Conservation (phyloP, 2,329 filamentous ascomycete species). For the Xylariales sp. region DNA sequence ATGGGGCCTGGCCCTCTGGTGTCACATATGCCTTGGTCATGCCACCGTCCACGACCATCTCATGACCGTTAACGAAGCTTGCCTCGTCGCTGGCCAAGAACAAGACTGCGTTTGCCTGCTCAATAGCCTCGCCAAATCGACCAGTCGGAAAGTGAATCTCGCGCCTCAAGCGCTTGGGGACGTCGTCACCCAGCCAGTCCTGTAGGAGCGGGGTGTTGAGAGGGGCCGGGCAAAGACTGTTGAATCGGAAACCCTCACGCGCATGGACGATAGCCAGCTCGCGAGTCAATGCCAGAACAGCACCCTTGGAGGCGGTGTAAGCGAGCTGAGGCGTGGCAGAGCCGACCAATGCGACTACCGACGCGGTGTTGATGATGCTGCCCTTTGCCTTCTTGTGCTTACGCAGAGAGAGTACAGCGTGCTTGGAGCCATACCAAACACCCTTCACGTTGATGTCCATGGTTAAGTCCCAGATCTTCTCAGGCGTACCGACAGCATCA, state of each 20-base stretch:
- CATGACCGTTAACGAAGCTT: constrained; percentile 84
- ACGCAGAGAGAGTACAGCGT: constrained; percentile 77
- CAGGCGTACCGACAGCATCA: constrained; percentile 77
- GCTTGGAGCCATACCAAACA: constrained; percentile 95
- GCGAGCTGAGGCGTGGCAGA: constrained; percentile 85
- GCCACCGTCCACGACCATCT: constrained; percentile 93
- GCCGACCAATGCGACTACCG: constrained; percentile 81
- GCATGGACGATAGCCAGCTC: constrained; percentile 92
- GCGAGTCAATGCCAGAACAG: constrained; percentile 82
- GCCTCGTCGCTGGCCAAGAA: constrained; percentile 86
- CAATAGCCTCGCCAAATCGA: constrained; percentile 87
- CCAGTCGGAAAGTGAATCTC: constrained; percentile 88
- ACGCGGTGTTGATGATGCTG: constrained; percentile 89
- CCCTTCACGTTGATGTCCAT: constrained; percentile 96
- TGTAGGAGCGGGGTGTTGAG: constrained; percentile 89
- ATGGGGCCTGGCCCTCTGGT: constrained; percentile 51
- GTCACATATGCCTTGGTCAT: constrained; percentile 90
- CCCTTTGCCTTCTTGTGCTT: constrained; percentile 73
- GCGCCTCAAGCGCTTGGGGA: constrained; percentile 72
- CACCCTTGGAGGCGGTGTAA: constrained; percentile 92
- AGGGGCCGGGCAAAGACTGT: constrained; percentile 83
- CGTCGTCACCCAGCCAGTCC: constrained; percentile 88
- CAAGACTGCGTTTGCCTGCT: constrained; percentile 85
- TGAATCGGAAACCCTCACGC: constrained; percentile 83
- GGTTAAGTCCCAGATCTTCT: constrained; percentile 91